Percentiles rank a stretch among this genome's conserved stretches.
These are phyloP conservation scores for Gloeopeniophorella convolvens DNA, from an alignment of 768 basidiomycete genomes.

Conservation along the genomic window DNA sequence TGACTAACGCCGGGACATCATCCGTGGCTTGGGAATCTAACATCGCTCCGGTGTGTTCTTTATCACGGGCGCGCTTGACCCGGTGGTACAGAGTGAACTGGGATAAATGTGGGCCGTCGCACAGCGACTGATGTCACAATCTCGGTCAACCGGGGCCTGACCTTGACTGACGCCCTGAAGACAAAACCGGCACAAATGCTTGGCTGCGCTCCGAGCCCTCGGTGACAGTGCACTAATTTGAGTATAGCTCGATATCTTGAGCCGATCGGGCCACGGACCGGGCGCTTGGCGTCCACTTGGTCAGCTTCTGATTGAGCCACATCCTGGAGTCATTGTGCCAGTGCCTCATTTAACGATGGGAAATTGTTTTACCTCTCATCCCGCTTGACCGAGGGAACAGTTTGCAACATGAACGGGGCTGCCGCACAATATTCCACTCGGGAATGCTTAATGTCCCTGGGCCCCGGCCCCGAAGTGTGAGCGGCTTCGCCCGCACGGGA, in stretches of 20 bases:
- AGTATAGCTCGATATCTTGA: conserved; percentile 10
- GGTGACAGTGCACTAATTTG: conserved; percentile 6
- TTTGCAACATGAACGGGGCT: no score
- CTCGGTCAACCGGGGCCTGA: background rate
- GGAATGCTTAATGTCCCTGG: background rate
- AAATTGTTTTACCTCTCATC: background rate
- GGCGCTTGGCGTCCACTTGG: conserved; percentile 8
- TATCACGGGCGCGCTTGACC: conserved; percentile 1
- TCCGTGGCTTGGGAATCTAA: background rate
- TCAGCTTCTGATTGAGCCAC: conserved; percentile 4
- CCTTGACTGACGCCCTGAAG: background rate
- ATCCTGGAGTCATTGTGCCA: background rate
- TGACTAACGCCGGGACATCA: background rate
- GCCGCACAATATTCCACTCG: conserved; percentile 1
- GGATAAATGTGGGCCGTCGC: background rate
- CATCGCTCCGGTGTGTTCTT: background rate
- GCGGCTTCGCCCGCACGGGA: conserved; percentile 1
- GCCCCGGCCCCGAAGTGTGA: background rate
- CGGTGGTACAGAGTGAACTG: background rate
- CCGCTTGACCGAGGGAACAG: background rate
- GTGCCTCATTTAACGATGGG: conserved; percentile 1
- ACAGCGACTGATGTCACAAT: background rate
- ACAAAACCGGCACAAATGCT: conserved; percentile 11
- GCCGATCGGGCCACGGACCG: background rate
- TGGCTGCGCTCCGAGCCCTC: conserved; percentile 2